These are phyloP conservation scores for Neonectria magnoliae DNA, from an alignment of 2,329 filamentous ascomycete species.

Conservation along the genomic window DNA sequence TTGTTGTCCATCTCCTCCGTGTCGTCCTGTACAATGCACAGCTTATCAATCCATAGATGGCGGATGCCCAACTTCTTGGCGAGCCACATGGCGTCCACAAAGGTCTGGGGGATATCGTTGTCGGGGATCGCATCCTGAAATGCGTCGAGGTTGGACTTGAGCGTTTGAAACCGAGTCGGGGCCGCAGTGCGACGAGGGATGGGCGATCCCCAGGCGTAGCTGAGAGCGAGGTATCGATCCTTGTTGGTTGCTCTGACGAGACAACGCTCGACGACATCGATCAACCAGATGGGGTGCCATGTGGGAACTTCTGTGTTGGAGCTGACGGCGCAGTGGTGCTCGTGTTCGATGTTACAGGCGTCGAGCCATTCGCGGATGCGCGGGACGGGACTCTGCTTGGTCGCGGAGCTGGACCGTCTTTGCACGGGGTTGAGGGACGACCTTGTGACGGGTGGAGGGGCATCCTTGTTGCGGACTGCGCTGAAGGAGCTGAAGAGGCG, in stretches of 20 bases:
- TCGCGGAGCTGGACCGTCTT: slow-evolving; percentile 46
- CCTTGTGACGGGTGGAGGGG: slow-evolving; percentile 29
- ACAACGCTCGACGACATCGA: slow-evolving; percentile 52
- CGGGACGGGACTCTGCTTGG: slow-evolving; percentile 49
- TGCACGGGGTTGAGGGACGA: slow-evolving; percentile 37
- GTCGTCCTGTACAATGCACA: slow-evolving; percentile 59
- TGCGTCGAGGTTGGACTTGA: slow-evolving; percentile 50
- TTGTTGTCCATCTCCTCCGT: slow-evolving; percentile 51
- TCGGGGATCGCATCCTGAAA: slow-evolving; percentile 51
- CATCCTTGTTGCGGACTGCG: slow-evolving; percentile 43
- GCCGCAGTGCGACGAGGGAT: slow-evolving; percentile 41
- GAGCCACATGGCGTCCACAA: slow-evolving; percentile 57
- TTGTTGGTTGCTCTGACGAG: slow-evolving; percentile 51
- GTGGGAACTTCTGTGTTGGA: slow-evolving; percentile 41
- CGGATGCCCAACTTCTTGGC: slow-evolving; percentile 55
- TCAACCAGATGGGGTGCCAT: slow-evolving; percentile 54
- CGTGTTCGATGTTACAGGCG: slow-evolving; percentile 54
- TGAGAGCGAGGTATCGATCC: slow-evolving; percentile 57
- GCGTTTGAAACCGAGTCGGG: slow-evolving; percentile 45
- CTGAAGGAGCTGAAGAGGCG: slow-evolving; percentile 50
- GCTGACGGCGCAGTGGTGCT: slow-evolving; percentile 50
- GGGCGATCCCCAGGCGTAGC: slow-evolving; percentile 55
- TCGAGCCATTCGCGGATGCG: slow-evolving; percentile 57
- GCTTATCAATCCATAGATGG: slow-evolving; percentile 58
- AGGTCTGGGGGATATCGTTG: slow-evolving; percentile 52